phyloP scores from a whole-genome alignment of 1,139 yeast genomes.

The Waltiozyma sp. region DNA sequence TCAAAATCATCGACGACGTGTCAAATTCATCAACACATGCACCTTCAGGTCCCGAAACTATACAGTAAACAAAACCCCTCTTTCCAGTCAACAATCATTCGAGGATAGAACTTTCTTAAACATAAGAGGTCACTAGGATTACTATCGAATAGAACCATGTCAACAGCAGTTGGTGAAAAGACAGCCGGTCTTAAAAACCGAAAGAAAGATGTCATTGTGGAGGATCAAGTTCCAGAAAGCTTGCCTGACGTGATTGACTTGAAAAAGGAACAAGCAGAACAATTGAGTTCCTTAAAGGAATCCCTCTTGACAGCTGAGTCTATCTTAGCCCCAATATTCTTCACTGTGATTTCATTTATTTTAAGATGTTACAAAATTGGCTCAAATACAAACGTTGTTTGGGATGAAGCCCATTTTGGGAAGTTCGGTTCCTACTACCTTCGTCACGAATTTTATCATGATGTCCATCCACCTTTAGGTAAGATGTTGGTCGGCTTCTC shows the following conservation, averaged over 20 bases:
- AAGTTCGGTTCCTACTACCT: conserved; percentile 52
- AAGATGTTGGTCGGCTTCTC: conserved; percentile 58
- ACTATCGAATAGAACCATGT: not conserved
- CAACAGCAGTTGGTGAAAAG: not conserved
- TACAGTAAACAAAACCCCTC: too few relatives aligned
- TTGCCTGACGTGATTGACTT: conserved; percentile 10
- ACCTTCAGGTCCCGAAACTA: not conserved
- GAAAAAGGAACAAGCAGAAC: conserved; percentile 12
- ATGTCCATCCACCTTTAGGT: conserved; percentile 74
- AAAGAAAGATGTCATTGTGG: not conserved
- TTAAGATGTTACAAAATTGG: conserved; percentile 63
- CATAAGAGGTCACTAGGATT: not conserved
- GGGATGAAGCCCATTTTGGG: conserved; percentile 94
- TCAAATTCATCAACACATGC: not conserved
- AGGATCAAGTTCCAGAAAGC: not conserved
- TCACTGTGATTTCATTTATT: conserved; percentile 52
- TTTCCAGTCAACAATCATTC: too few relatives aligned
- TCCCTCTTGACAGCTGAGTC: conserved; percentile 21
- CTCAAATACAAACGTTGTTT: conserved; percentile 54
- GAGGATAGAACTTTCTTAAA: too few relatives aligned
- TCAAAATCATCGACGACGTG: not conserved
- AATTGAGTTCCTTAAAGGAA: conserved; percentile 14
- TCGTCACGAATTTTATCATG: conserved; percentile 58
- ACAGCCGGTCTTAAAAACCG: not conserved
- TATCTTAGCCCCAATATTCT: conserved; percentile 32